Evolutionary conservation across 176 grass and related monocot genomes (phyloP), one percentile per base, ranked within the genome.

Genomic region (Cocos nucifera): DNA sequence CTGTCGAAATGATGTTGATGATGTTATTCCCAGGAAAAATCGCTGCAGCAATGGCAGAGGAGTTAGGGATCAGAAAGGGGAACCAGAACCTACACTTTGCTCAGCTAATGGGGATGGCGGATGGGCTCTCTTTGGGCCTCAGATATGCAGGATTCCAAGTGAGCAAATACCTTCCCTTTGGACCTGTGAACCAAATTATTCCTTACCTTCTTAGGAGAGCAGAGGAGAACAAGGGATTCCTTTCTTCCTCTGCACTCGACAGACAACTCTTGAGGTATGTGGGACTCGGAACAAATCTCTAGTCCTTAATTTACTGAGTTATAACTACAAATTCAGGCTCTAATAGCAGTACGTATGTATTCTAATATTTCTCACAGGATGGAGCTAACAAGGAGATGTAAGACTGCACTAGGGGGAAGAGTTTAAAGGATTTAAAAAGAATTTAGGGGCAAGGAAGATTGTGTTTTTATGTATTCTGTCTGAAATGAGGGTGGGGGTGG

Each of bases 31-130:
- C n/a, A 81, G 87, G 84, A 3, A 79, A 83, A 50, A 61, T 82
- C 1, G 87, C 84, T 27, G 88, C 79, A 50, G 74, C 70, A 17
- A 83, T 79, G 22, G 88, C 94, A 28, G 73, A 81, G 50, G 81
- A 86, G 75, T 67, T 93, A 0, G 88, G 88, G 21, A 81, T 98
- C 15, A 3, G 56, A 0, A 89, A 71, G 71, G 76, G 69, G 0
- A 78, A 85, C 73, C 66, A 68, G 5, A 85, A 76, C 26, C 76
- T 98, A 66, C 84, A 93, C 72, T 98, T 98, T 76, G 88, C 88
- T 17, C 94, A 99, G 78, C 71, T 99, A 50, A 93, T 89, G 87
- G 94, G 94, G 56, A 98, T 98, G 94, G 94, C 94, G 17, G 84
- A 98, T 57, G 88, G 88, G 53, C 82, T 93, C 0, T 93, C 94